Conservation (phyloP, 352 stramenopile genomes). For the Phytophthora tubulina region DNA sequence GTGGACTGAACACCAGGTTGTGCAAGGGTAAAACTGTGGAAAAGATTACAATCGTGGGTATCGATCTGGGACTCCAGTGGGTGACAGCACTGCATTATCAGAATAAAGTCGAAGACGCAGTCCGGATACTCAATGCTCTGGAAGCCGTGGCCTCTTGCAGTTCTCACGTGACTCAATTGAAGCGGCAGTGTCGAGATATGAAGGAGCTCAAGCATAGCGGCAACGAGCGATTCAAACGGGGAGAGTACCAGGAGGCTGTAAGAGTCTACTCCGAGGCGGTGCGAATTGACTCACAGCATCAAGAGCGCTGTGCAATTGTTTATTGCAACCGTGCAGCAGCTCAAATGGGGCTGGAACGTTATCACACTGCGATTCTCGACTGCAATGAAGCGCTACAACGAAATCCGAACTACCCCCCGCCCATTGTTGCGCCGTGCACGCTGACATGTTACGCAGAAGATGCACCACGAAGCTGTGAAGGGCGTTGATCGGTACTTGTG, state of each 20-base stretch:
- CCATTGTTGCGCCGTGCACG: slow-evolving; percentile 74
- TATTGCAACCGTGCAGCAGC: slow-evolving; percentile 87
- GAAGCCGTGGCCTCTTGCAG: slow-evolving; percentile 76
- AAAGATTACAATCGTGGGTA: slow-evolving; percentile 63
- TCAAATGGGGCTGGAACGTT: slow-evolving; percentile 77
- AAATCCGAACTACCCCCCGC: slow-evolving; percentile 66
- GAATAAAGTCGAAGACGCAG: slow-evolving; percentile 72
- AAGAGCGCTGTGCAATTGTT: slow-evolving; percentile 82
- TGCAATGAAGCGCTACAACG: slow-evolving; percentile 77
- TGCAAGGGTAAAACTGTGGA: no score
- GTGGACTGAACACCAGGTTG: slow-evolving; percentile 15
- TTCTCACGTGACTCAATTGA: slow-evolving; percentile 75
- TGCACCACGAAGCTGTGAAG: slow-evolving; percentile 68
- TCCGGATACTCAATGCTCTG: slow-evolving; percentile 60
- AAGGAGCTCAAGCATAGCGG: slow-evolving; percentile 71
- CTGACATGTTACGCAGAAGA: slow-evolving; percentile 69
- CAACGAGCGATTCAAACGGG: slow-evolving; percentile 74
- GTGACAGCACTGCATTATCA: slow-evolving; percentile 74
- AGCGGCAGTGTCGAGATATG: slow-evolving; percentile 73
- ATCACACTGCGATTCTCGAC: slow-evolving; percentile 73
- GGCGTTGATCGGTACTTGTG: slow-evolving; percentile 81
- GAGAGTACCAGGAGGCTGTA: slow-evolving; percentile 63
- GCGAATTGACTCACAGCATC: slow-evolving; percentile 65
- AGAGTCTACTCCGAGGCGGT: slow-evolving; percentile 75
- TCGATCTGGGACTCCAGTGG: slow-evolving; percentile 72